Base-by-base conservation (phyloP, 2,329 filamentous ascomycete genomes). In the Lasiodiplodia gonubiensis region DNA sequence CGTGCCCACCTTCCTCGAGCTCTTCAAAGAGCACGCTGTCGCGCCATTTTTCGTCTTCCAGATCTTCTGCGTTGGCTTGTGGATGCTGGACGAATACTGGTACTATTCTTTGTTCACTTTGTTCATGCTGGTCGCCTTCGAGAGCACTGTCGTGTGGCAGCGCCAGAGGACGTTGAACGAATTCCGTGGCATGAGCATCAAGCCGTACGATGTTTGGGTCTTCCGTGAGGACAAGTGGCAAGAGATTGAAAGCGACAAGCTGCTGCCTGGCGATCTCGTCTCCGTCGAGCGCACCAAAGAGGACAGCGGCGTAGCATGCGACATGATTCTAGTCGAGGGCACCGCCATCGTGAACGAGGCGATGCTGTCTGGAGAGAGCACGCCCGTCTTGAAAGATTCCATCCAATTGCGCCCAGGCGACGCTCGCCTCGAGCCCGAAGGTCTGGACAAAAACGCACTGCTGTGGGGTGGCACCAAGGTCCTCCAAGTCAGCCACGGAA, bases 1-100 rank as follows among this genome's bases (percentile, higher is more conserved):
- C 7, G 94, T 99, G 14, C 95, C 96, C 4, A 94, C 92, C 12
- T 99, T 99, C 73, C 89, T 91, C 63, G 95, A 99, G 82, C 87
- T 99, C 60, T 99, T 97, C 87, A 92, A 97, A 80, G 95, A 99
- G 80, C 96, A 99, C 79, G 94, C 96, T 27, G 96, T 99, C 25
- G 96, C 96, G 25, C 95, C 95, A 5, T 99, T 99, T 85, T 99
- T 99, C 81, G 94, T 99, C 70, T 99, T 99, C 83, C 95, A 99
- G 84, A 86, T 99, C 69, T 99, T 99, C 84, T 99, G 96, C 74
- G 95, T 99, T 68, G 96, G 95, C 18, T 84, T 99, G 69, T 99
- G 95, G 95, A 92, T 98, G 89, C 84, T 99, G 77, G 95, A 99
- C 77, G 96, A 99, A 81, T 99, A 98, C 82, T 99, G 96, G 95